Evolutionary conservation across 208 protist species (phyloP), one percentile per base, ranked within the genome.

Genomic region (Leishmania tropica): DNA sequence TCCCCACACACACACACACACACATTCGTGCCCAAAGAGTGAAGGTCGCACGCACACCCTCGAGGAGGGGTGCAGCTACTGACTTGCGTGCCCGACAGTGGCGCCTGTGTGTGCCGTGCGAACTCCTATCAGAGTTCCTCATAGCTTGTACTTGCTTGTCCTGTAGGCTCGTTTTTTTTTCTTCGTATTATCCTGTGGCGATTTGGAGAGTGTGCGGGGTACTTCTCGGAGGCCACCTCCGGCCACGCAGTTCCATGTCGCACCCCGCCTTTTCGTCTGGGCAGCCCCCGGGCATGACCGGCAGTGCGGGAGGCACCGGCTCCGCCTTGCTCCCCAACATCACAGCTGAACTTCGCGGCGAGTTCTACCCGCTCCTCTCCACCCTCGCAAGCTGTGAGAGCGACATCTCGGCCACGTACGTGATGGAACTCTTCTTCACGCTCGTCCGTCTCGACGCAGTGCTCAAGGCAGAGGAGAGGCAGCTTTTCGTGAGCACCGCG

Each of bases 401-500:
- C 53, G 62, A 24, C 77, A 78, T 88, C 70, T 78, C 88, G 15
- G 75, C 87, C 75, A 88, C 86, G n/a, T 97, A 97, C 85, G 83
- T 88, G 15, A 79, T 97, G 28, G 93, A 97, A 62, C 86, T 97
- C 75, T 54, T 94, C 68, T 88, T 96, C 53, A 90, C 90, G 4
- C 87, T 97, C 53, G 83, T 87, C 31, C 88, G 90, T 62, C 78
- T 97, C 56, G 94, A 97, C 74, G 89, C 90, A 28, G 76, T 89
- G 21, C 83, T 97, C 58, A 87, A 85, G 35, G 79, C 85, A 48
- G 89, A 94, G 70, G 94, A 97, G 85, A 83, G 93, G 11, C 81
- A 89, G 24, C 60, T 89, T 42, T 93, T 96, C 81, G 90, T 97
- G n/a, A 87, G 87, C 70, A 88, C 90, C 40, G 89, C 91, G 60